Conservation (phyloP, 2,329 filamentous ascomycete genomes). For the Coniochaeta pulveracea region DNA sequence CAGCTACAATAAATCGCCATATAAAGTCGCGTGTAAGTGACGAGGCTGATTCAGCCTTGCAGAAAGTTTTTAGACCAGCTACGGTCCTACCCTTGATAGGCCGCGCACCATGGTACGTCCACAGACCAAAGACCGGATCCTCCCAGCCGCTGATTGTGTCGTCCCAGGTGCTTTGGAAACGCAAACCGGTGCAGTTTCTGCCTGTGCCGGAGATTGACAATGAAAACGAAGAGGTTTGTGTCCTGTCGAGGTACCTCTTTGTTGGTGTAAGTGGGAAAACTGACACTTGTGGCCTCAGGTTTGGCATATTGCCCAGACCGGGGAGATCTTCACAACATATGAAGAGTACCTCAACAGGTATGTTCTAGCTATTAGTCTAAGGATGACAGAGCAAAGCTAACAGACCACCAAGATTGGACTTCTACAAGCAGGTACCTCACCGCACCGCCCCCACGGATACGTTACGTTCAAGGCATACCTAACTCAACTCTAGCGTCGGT, state of each 20-base stretch:
- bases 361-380: constrained; percentile 19
- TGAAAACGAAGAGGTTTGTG: constrained; percentile 69
- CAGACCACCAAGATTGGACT: constrained; percentile 59
- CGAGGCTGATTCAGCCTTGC: constrained; percentile 14
- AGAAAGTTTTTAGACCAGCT: constrained; percentile 7
- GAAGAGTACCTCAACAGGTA: constrained; percentile 80
- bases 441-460: background rate
- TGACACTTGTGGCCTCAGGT: no score
- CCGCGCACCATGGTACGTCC: constrained; percentile 22
- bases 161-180: constrained; percentile 80
- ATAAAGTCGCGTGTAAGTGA: constrained; percentile 4
- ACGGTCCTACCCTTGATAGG: constrained; percentile 1
- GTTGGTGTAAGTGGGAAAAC: no score
- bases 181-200: constrained; percentile 83
- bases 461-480: constrained; percentile 5
- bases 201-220: constrained; percentile 62
- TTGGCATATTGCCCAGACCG: constrained; percentile 83
- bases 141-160: constrained; percentile 11
- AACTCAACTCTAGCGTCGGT: constrained; percentile 50
- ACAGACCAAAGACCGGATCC: no score
- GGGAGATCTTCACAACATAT: constrained; percentile 81
- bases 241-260: constrained; percentile 8
- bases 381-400: constrained; percentile 15
- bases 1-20: constrained; percentile 1
- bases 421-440: constrained; percentile 70